Base-by-base conservation (phyloP, 1,284 basidiomycete genomes). In the Ustilago nuda region DNA sequence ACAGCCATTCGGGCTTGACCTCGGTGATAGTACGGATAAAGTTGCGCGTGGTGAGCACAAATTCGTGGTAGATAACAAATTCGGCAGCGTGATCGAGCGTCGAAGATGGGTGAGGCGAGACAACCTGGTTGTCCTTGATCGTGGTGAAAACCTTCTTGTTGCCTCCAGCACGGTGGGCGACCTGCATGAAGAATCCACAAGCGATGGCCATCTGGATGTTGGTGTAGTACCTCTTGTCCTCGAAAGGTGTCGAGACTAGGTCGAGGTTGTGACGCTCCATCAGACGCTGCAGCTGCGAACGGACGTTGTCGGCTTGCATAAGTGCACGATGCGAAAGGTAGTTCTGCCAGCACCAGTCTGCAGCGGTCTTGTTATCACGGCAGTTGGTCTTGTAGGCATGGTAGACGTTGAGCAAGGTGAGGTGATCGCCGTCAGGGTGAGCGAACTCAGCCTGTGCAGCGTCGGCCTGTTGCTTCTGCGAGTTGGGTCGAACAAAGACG, bases 171-270 rank as follows among this genome's bases (percentile, higher is more conserved):
- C 94, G 94, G 87, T 98, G 94, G 6, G 95, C 96, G 8, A 96
- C 91, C 86, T 98, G 96, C 96, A 98, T 98, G 88, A 99, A 99
- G 89, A 94, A 99, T 30, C 95, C 96, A 83, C 92, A 93, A 0
- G 94, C 92, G 51, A 99, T 89, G 1, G 93, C 92, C 86, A 92
- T 92, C 35, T 94, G 91, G 68, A 99, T 92, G 81, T 93, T 92
- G 67, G 88, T 83, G 87, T 91, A 93, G 83, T 94, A 91, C 82
- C 92, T 92, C 85, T 90, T 90, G 86, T 93, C 91, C 82, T 98
- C 93, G 69, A 87, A 87, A 2, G 87, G 86, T 1, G 92, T 90
- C n/a, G 93, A 92, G 32, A 95, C 87, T 19, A 96, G 87, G 33
- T 93, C 92, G 43, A 98, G 88, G 65, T 87, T 85, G 64, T 84